phyloP scores from a whole-genome alignment of 208 protist genomes.

The Blastocrithidia nonstop region DNA sequence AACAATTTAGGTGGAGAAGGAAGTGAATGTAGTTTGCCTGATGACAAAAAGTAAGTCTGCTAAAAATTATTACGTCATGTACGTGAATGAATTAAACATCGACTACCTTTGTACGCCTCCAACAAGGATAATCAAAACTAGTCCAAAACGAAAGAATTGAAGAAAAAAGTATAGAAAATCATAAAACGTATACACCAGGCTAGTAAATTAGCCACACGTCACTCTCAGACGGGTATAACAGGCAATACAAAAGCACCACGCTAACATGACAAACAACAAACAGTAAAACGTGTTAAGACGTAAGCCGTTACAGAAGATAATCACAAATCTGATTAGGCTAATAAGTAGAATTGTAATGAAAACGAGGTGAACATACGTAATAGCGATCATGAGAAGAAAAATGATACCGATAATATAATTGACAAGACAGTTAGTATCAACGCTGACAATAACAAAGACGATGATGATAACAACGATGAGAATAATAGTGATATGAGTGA shows the following conservation, averaged over 20 bases:
- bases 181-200: slow-evolving; percentile 12
- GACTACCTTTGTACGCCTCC: no score
- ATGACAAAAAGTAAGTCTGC: no score
- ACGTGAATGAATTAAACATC: no score
- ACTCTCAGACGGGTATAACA: no score
- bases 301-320: no score
- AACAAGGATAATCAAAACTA: slow-evolving; percentile 35
- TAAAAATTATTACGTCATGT: no score
- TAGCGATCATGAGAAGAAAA: not conserved
- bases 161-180: slow-evolving; percentile 43
- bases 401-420: not conserved
- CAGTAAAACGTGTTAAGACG: no score
- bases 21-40: no score
- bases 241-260: no score
- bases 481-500: slow-evolving; percentile 1
- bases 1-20: no score
- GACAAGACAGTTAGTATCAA: slow-evolving; percentile 3
- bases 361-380: slow-evolving; percentile 9
- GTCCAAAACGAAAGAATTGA: slow-evolving; percentile 16
- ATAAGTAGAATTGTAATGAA: not conserved
- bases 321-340: not conserved
- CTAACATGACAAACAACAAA: no score
- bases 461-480: slow-evolving; percentile 6
- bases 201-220: no score
- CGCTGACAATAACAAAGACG: slow-evolving; percentile 5